Conservation (phyloP, 2,329 filamentous ascomycete genomes). For the Didymella exigua region DNA sequence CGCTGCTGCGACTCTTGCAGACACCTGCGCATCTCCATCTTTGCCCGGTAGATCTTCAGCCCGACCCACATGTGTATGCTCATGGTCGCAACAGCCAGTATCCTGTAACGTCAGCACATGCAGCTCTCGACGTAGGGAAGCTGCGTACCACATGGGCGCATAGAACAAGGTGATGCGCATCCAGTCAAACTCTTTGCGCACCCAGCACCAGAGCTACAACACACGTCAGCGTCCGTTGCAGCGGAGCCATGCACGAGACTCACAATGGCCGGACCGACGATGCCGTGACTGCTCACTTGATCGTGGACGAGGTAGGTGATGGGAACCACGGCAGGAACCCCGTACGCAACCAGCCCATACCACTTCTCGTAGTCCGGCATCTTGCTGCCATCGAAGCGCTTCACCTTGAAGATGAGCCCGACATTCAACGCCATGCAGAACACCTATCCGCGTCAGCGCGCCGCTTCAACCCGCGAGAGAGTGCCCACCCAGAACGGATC, state of each 20-base stretch:
- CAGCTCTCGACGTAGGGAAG: background rate
- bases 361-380: constrained; percentile 72
- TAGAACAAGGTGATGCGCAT: constrained; percentile 79
- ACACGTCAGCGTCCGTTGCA: background rate
- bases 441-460: constrained; percentile 60
- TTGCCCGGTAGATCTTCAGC: constrained; percentile 66
- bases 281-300: constrained; percentile 57
- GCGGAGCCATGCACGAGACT: constrained; percentile 19
- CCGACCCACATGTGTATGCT: constrained; percentile 72
- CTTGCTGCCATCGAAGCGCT: constrained; percentile 68
- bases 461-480: constrained; percentile 68
- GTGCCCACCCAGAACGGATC: constrained; percentile 49
- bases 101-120: constrained; percentile 28
- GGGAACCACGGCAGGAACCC: constrained; percentile 71
- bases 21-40: constrained; percentile 61
- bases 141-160: constrained; percentile 66
- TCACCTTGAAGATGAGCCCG: constrained; percentile 76
- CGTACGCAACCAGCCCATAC: constrained; percentile 74
- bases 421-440: constrained; percentile 85
- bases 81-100: constrained; percentile 65
- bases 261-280: constrained; percentile 75
- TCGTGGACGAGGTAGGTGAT: constrained; percentile 70
- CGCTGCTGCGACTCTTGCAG: constrained; percentile 19
- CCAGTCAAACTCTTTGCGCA: constrained; percentile 68
- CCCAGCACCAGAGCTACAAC: constrained; percentile 79